phyloP scores from a whole-genome alignment of 1,139 yeast species.

The Geotrichum candidum region DNA sequence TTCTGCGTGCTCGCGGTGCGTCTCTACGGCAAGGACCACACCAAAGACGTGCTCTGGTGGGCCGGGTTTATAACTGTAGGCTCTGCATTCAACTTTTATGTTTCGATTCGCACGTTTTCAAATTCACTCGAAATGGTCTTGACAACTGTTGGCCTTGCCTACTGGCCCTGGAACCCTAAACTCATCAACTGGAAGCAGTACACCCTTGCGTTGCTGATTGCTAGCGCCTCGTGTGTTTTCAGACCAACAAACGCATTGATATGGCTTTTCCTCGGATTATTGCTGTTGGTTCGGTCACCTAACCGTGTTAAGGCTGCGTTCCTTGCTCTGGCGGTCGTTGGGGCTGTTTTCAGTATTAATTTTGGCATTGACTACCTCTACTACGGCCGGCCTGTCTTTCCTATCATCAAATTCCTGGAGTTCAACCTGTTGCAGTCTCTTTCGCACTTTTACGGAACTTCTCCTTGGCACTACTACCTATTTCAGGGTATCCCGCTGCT shows the following conservation, averaged over 20 bases:
- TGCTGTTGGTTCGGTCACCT: slow-evolving; percentile 27
- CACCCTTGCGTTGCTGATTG: slow-evolving; percentile 25
- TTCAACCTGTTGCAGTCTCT: slow-evolving; percentile 71
- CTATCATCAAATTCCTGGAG: slow-evolving; percentile 61
- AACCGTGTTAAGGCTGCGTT: slow-evolving; percentile 20
- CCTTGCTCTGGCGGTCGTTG: slow-evolving; percentile 28
- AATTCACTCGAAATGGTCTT: slow-evolving; percentile 74
- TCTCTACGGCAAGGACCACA: slow-evolving; percentile 23
- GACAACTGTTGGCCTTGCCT: slow-evolving; percentile 61
- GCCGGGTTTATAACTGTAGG: slow-evolving; percentile 51
- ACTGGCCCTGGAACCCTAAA: slow-evolving; percentile 59
- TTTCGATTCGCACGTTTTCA: slow-evolving; percentile 76
- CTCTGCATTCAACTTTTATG: slow-evolving; percentile 81
- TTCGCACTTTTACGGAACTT: slow-evolving; percentile 77
- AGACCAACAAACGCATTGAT: slow-evolving; percentile 79
- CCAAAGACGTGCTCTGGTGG: slow-evolving; percentile 39
- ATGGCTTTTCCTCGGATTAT: slow-evolving; percentile 60
- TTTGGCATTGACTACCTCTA: slow-evolving; percentile 51
- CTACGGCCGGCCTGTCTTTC: slow-evolving; percentile 50
- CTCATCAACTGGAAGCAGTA: slow-evolving; percentile 17
- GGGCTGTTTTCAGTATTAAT: slow-evolving; percentile 36
- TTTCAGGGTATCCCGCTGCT: slow-evolving; percentile 77
- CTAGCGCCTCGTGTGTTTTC: slow-evolving; percentile 40
- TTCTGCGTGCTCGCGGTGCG: slow-evolving; percentile 44
- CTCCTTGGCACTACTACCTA: slow-evolving; percentile 82